These are phyloP conservation scores for Cornus controversa DNA, from an alignment of 148 eudicot species.

Conservation along the genomic window DNA sequence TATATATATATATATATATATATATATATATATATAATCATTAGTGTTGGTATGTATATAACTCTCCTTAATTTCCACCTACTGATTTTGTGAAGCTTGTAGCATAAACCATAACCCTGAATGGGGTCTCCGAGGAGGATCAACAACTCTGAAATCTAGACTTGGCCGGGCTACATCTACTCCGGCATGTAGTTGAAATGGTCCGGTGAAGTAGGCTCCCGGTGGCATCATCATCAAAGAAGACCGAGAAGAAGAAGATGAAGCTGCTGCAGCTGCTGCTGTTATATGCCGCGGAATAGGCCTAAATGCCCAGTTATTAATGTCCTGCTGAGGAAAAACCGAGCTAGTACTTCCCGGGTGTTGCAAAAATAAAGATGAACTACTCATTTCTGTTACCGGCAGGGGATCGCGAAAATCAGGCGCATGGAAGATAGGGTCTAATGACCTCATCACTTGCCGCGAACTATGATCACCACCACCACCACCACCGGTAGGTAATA, in stretches of 20 bases:
- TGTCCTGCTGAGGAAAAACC: constrained; percentile 16
- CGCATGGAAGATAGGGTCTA: constrained; percentile 11
- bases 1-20: no score
- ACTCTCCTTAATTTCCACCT: constrained; percentile 18
- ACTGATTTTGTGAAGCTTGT: constrained; percentile 70
- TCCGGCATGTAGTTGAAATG: constrained; percentile 22
- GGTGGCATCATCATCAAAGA: constrained; percentile 20
- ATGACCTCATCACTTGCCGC: constrained; percentile 1
- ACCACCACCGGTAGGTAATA: constrained; percentile 18
- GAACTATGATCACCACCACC: no score
- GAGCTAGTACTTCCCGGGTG: constrained; percentile 11
- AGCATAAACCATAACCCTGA: constrained; percentile 84
- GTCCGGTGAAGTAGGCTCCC: constrained; percentile 12
- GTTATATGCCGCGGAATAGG: constrained; percentile 20
- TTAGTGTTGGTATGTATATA: no score
- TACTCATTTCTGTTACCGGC: background rate
- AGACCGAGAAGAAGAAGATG: constrained; percentile 14
- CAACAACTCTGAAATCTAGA: constrained; percentile 45
- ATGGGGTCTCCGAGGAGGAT: constrained; percentile 69
- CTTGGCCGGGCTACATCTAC: constrained; percentile 23
- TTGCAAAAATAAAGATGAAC: constrained; percentile 15
- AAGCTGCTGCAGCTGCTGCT: constrained; percentile 25
- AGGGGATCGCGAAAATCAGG: constrained; percentile 5
- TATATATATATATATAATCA: no score
- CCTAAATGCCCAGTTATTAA: constrained; percentile 25